Evolutionary conservation across 441 rosid genomes (phyloP), one percentile per base, ranked within the genome.

Genomic region (Theobroma grandiflorum): DNA sequence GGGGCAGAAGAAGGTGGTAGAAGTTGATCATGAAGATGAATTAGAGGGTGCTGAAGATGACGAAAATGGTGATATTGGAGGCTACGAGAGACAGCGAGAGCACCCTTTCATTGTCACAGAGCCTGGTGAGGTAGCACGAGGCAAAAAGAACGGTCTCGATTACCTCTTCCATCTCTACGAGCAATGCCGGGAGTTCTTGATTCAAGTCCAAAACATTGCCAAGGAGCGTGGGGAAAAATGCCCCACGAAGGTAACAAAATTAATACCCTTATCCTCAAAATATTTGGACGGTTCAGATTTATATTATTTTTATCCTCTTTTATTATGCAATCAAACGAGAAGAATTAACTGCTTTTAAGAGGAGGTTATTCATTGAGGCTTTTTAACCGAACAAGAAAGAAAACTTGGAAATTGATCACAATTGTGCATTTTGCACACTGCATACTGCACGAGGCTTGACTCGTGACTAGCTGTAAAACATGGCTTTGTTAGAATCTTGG

Each of bases 31-130:
- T 5, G 87, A 84, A 1, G 89, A 85, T 6, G 91, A 90, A 1
- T 81, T 88, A 38, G 90, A 77, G 5, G 87, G 75, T 8, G 91
- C 31, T 2, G 88, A 87, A 11, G 89, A 87, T 18, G 91, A 91
- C 0, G 90, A 86, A 18, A 84, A 84, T 5, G 90, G 81, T 0
- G 82, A 84, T 2, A 88, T 82, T 2, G 88, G 78, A n/a, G 89
- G 88, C 14, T 73, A 74, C 12, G 96, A 95, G 92, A 89, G 98
- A 82, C 99, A 96, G 80, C 86, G 99, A 5, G 99, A 96, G 85
- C 98, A 96, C 81, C 99, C 99, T 14, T 96, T 96, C 85, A 96
- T 96, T n/a, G 99, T 96, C 57, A 96, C 99, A 67, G 99, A 94
- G 92, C 98, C 98, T 20, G 97, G 98, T 78, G 99, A 96, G 75